These are phyloP conservation scores for Magnolia officinalis DNA, from an alignment of 164 flowering plant genomes.

Conservation along the genomic window DNA sequence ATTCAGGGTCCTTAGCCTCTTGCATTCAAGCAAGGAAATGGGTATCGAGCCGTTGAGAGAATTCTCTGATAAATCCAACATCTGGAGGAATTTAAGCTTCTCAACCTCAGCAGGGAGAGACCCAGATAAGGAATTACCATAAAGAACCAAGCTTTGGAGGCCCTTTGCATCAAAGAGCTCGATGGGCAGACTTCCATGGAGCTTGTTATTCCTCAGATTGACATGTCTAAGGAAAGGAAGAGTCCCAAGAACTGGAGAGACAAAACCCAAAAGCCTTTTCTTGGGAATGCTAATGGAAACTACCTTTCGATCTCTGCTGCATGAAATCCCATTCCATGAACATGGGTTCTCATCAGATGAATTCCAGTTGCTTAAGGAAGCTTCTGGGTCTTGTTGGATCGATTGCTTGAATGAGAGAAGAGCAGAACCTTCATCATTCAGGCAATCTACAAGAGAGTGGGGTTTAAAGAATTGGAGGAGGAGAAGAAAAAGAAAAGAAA, in stretches of 20 bases:
- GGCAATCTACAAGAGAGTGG: slow-evolving; percentile 29
- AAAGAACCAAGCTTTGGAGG: slow-evolving; percentile 83
- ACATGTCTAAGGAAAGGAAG: slow-evolving; percentile 74
- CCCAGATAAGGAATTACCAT: slow-evolving; percentile 77
- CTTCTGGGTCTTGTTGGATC: slow-evolving; percentile 52
- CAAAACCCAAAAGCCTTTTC: slow-evolving; percentile 64
- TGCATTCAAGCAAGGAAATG: slow-evolving; percentile 50
- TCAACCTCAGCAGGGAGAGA: slow-evolving; percentile 57
- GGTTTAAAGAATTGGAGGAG: slow-evolving; percentile 18
- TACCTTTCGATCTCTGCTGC: slow-evolving; percentile 64
- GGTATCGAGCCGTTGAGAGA: slow-evolving; percentile 70
- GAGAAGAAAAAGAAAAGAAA: slow-evolving; percentile 37
- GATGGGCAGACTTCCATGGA: slow-evolving; percentile 57
- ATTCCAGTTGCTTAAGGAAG: slow-evolving; percentile 76
- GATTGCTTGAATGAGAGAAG: slow-evolving; percentile 57
- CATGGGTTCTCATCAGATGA: slow-evolving; percentile 76
- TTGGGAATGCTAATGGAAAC: slow-evolving; percentile 75
- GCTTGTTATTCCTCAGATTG: slow-evolving; percentile 70
- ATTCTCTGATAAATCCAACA: slow-evolving; percentile 73
- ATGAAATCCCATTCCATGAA: slow-evolving; percentile 84
- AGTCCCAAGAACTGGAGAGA: slow-evolving; percentile 60
- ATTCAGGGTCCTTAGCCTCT: slow-evolving; percentile 55
- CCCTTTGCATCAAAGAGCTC: slow-evolving; percentile 54
- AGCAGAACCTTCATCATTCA: slow-evolving; percentile 73
- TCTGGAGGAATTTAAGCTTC: slow-evolving; percentile 62